Base-by-base conservation (phyloP, 176 grass and related monocot species). In the Eremochloa ophiuroides region DNA sequence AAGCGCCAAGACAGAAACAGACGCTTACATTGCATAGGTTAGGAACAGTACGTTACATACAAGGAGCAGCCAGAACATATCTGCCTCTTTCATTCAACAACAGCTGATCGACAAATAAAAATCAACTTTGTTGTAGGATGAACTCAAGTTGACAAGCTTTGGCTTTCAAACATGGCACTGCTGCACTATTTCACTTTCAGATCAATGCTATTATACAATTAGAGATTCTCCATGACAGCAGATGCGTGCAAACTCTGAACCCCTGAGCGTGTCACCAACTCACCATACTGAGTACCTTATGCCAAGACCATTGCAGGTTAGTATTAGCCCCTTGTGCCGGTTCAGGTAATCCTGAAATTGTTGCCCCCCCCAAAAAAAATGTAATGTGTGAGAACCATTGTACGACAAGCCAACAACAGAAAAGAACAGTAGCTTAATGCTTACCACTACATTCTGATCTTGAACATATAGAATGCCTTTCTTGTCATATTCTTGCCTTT, bases 291-390 rank as follows among this genome's bases (percentile, higher is more conserved):
- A 80, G 55, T 93, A 84, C 79, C 95, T 91, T 53, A 95, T 81
- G 61, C 95, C 95, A 61, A 95, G 88, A 46, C 92, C 95, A 53
- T 98, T 98, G 90, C 95, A 98, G 42, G 95, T 98, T 53, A 98
- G 88, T 78, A 98, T 98, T 81, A 98, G 82, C 74, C 95, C 84
- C 84, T 93, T 98, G 88, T 95, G 80, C 34, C 95, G 92, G 29
- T 98, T 98, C 71, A 98, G 62, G 74, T 98, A 98, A 58, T 94
- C 92, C 95, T 98, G 86, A 82, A 75, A 72, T 48, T 5, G 75
- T 26, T 76, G 73, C 38, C n/a, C n/a, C n/a, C n/a, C n/a, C 1
- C 40, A 41, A 29, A 3, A 48, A 2, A 25, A 71, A 80, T 9
- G 16, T 26, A 13, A 48, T 6, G 62, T 71, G 26, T 72, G 51